These are phyloP conservation scores for Nemania sp. DNA, from an alignment of 2,329 filamentous ascomycete genomes.

Conservation along the genomic window DNA sequence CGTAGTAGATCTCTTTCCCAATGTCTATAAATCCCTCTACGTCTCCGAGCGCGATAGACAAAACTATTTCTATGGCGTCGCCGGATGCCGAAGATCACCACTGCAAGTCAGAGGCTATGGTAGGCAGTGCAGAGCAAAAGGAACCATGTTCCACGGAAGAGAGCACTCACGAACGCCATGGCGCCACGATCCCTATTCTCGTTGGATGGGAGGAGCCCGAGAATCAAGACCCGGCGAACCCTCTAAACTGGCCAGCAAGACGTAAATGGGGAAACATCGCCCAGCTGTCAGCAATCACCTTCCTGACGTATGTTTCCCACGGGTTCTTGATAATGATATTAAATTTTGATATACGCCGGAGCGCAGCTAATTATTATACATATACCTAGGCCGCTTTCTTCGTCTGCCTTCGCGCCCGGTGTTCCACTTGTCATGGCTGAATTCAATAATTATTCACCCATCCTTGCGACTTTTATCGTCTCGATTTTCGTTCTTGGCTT, in stretches of 20 bases:
- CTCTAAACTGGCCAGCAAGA: not conserved
- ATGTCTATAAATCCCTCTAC: not conserved
- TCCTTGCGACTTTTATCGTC: not conserved
- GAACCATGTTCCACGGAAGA: not conserved
- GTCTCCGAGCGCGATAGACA: not conserved
- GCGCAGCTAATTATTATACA: not conserved
- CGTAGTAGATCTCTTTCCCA: not conserved
- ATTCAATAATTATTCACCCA: conserved; percentile 1
- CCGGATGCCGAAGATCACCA: not conserved
- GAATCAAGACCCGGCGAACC: not conserved
- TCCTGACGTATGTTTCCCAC: not conserved
- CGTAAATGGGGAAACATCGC: not conserved
- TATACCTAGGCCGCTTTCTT: not conserved
- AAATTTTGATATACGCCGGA: not conserved
- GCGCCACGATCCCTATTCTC: not conserved
- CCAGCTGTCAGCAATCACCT: not conserved
- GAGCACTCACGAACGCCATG: not conserved
- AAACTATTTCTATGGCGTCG: not conserved
- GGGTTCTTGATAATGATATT: not conserved
- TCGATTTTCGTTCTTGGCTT: not conserved
- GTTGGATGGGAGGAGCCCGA: conserved; percentile 1
- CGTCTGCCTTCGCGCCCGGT: not conserved
- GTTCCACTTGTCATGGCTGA: not conserved
- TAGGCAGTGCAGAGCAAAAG: not conserved
- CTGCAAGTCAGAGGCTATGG: not conserved